phyloP scores from a whole-genome alignment of 2,329 filamentous ascomycete species.

The Xylariaceae sp. region DNA sequence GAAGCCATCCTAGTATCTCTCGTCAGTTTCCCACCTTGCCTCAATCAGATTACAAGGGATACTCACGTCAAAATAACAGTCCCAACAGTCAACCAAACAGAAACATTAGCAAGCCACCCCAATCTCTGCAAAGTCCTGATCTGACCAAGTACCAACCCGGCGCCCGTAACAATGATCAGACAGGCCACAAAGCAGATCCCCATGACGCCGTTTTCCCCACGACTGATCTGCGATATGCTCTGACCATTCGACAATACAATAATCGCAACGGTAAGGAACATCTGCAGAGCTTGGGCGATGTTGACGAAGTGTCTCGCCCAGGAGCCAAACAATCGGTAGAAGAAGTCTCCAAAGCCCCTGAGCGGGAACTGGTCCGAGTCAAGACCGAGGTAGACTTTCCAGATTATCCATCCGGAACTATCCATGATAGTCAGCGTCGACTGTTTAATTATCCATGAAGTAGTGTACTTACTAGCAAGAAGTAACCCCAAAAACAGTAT shows the following conservation, averaged over 20 bases:
- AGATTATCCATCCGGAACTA: conserved; percentile 41
- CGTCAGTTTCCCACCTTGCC: no score
- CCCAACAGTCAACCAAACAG: conserved; percentile 33
- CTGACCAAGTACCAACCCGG: conserved; percentile 53
- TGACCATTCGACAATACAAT: conserved; percentile 15
- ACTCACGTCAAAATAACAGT: no score
- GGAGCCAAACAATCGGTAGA: conserved; percentile 46
- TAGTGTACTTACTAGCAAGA: conserved; percentile 39
- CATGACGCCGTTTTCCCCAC: conserved; percentile 44
- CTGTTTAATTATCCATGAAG: no score
- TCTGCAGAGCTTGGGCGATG: conserved; percentile 41
- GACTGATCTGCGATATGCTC: conserved; percentile 38
- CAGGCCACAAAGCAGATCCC: conserved; percentile 53
- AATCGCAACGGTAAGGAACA: conserved; percentile 11
- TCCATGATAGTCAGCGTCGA: no score
- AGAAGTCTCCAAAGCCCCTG: conserved; percentile 46
- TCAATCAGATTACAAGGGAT: no score
- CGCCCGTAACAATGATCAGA: conserved; percentile 47
- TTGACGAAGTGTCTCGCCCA: conserved; percentile 47
- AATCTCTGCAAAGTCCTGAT: conserved; percentile 54
- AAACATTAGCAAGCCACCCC: conserved; percentile 53
- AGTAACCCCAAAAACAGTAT: conserved; percentile 40
- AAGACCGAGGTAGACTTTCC: conserved; percentile 43
- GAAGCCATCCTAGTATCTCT: no score
- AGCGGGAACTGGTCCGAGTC: conserved; percentile 47